A percentile compares a stretch with the other conserved stretches of the same genome.
Evolutionary conservation across 495 filamentous ascomycete species (phyloP).

Genomic region (Penicillium verhagenii): DNA sequence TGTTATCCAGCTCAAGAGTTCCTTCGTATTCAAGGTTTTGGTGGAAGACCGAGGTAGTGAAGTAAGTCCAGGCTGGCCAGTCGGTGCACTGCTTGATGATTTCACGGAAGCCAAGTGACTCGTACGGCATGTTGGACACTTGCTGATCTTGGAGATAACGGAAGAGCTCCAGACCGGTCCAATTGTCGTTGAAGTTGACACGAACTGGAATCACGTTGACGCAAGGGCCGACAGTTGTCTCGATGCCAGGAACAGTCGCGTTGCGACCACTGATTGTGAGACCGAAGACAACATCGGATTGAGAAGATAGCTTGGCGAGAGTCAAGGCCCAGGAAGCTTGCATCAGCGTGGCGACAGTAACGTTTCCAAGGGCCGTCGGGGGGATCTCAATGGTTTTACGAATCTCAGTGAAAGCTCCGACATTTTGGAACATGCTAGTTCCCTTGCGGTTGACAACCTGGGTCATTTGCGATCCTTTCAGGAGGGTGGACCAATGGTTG

Average conservation of each 20-base stretch:
- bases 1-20: slow-evolving; percentile 44
- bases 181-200: slow-evolving; percentile 47
- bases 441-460: slow-evolving; percentile 38
- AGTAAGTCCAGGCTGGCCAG: slow-evolving; percentile 54
- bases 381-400: slow-evolving; percentile 41
- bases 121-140: slow-evolving; percentile 56
- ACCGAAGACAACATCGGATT: slow-evolving; percentile 55
- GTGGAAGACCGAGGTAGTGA: slow-evolving; percentile 49
- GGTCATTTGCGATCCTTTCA: slow-evolving; percentile 48
- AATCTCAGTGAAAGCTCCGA: slow-evolving; percentile 37
- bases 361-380: slow-evolving; percentile 41
- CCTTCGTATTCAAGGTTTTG: slow-evolving; percentile 46
- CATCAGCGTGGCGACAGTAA: slow-evolving; percentile 56
- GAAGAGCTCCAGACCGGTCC: slow-evolving; percentile 53
- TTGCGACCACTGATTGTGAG: slow-evolving; percentile 58
- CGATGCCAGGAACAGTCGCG: slow-evolving; percentile 51
- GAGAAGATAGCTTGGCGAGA: slow-evolving; percentile 49
- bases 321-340: slow-evolving; percentile 58
- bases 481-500: slow-evolving; percentile 42
- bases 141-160: slow-evolving; percentile 58
- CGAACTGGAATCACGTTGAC: slow-evolving; percentile 60
- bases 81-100: slow-evolving; percentile 59
- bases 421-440: slow-evolving; percentile 39
- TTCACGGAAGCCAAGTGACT: slow-evolving; percentile 58
- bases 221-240: slow-evolving; percentile 56